phyloP scores from a whole-genome alignment of 1,139 yeast genomes.

The Zygosaccharomyces sapae region DNA sequence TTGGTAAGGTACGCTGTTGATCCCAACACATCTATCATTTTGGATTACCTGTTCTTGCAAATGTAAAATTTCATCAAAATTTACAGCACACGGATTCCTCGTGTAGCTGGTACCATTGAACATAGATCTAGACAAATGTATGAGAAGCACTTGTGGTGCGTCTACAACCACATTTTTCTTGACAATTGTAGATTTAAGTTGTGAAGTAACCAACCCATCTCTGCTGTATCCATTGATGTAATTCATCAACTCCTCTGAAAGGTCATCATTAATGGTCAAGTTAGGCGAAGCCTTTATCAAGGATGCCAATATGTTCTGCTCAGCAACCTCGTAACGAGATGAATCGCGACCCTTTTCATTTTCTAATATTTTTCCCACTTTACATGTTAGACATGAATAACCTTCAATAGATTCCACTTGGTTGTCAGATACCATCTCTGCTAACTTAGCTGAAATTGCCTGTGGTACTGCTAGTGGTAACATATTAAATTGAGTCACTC shows the following conservation, averaged over 20 bases:
- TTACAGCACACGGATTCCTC: slow-evolving; percentile 72
- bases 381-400: slow-evolving; percentile 73
- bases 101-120: slow-evolving; percentile 66
- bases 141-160: slow-evolving; percentile 66
- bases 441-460: slow-evolving; percentile 44
- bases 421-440: slow-evolving; percentile 51
- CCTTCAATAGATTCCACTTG: slow-evolving; percentile 72
- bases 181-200: slow-evolving; percentile 58
- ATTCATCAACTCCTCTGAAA: slow-evolving; percentile 42
- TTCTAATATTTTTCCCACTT: slow-evolving; percentile 47
- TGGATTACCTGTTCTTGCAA: slow-evolving; percentile 41
- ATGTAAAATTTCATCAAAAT: slow-evolving; percentile 54
- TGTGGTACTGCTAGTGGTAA: slow-evolving; percentile 75
- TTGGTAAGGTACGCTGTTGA: slow-evolving; percentile 43
- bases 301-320: slow-evolving; percentile 25
- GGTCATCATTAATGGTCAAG: slow-evolving; percentile 59
- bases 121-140: slow-evolving; percentile 80
- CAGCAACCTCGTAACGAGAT: slow-evolving; percentile 17
- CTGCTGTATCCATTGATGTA: slow-evolving; percentile 47
- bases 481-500: slow-evolving; percentile 61
- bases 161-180: slow-evolving; percentile 58
- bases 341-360: slow-evolving; percentile 21
- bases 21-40: slow-evolving; percentile 24
- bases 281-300: slow-evolving; percentile 38
- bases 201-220: slow-evolving; percentile 44